Evolutionary conservation across 345 rosid genomes (phyloP).

Genomic region (Physaria fendleri): DNA sequence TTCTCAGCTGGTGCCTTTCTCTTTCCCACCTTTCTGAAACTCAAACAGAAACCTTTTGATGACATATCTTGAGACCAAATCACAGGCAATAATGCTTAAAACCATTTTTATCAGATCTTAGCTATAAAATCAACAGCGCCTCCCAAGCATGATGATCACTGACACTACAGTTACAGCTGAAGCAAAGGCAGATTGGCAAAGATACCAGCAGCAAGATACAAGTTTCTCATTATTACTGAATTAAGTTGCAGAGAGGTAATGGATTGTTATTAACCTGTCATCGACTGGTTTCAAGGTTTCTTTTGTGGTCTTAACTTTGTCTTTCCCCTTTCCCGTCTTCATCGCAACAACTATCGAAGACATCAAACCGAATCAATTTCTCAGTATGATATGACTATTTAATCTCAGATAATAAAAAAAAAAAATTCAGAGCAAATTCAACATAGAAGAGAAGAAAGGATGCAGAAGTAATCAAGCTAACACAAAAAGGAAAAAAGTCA

Average conservation of each 20-base stretch:
- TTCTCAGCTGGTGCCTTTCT: conserved; percentile 48
- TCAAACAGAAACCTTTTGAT: conserved; percentile 6
- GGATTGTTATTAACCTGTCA: conserved; percentile 43
- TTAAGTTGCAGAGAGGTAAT: too few relatives aligned
- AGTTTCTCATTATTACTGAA: neutral
- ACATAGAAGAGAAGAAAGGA: too few relatives aligned
- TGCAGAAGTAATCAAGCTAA: too few relatives aligned
- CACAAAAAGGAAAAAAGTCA: neutral
- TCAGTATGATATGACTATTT: neutral
- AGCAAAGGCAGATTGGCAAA: too few relatives aligned
- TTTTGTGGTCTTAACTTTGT: conserved; percentile 36
- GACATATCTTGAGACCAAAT: neutral
- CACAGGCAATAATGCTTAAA: neutral
- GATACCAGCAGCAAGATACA: conserved; percentile 1
- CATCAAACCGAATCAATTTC: neutral
- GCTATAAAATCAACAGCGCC: too few relatives aligned
- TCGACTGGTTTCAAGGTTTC: conserved; percentile 54
- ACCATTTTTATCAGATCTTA: too few relatives aligned
- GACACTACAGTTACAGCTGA: too few relatives aligned
- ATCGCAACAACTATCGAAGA: conserved; percentile 22
- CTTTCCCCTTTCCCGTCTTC: conserved; percentile 57
- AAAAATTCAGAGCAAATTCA: too few relatives aligned
- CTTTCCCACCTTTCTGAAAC: conserved; percentile 68
- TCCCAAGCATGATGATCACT: too few relatives aligned
- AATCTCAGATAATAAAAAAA: too few relatives aligned